phyloP scores from a whole-genome alignment of 2,329 filamentous ascomycete species.

The Lecanoromycetidae sp. region DNA sequence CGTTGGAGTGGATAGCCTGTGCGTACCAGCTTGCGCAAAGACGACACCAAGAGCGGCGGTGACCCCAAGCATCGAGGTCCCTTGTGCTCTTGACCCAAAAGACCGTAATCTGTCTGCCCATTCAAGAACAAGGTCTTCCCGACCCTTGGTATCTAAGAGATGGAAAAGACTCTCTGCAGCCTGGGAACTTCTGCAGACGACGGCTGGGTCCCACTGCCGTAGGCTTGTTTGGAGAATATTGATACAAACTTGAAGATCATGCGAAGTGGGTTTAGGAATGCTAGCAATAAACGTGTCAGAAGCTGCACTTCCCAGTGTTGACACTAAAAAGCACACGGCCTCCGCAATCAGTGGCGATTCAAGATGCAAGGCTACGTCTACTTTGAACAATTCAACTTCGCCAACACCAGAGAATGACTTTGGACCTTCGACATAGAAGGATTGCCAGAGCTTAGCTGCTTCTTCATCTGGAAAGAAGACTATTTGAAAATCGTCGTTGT shows the following conservation, averaged over 20 bases:
- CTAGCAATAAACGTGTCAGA: not conserved
- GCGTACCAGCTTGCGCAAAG: not conserved
- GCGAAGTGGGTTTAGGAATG: not conserved
- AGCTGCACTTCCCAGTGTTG: too few relatives aligned
- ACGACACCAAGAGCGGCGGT: not conserved
- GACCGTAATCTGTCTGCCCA: not conserved
- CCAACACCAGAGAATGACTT: too few relatives aligned
- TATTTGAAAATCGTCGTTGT: too few relatives aligned
- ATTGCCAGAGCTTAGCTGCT: not conserved
- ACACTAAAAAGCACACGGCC: slow-evolving; percentile 3
- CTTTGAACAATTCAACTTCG: too few relatives aligned
- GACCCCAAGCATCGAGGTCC: not conserved
- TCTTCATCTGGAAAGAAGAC: not conserved
- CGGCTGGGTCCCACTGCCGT: not conserved
- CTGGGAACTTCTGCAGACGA: not conserved
- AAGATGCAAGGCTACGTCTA: too few relatives aligned
- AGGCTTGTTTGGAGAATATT: not conserved
- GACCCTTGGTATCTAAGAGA: not conserved
- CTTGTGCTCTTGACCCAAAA: not conserved
- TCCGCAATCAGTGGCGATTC: not conserved
- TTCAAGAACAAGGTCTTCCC: not conserved
- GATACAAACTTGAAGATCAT: not conserved
- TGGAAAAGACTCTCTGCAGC: not conserved
- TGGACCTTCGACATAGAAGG: not conserved
- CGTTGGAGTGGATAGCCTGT: not conserved